Evolutionary conservation across 768 basidiomycete genomes (phyloP).

Genomic region (Phaeolepiota aurea): DNA sequence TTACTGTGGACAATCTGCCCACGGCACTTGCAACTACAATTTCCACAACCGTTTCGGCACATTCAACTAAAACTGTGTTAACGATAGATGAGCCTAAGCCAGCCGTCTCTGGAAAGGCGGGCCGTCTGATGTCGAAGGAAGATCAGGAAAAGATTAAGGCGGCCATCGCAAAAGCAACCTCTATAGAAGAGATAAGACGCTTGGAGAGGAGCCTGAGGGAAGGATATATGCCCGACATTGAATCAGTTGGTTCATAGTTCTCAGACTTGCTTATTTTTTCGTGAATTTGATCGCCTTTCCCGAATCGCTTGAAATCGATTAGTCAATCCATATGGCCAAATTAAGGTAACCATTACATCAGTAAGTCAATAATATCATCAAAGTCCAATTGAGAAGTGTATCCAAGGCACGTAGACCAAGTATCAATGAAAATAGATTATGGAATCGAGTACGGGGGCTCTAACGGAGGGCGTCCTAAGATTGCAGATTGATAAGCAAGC

Average conservation of each 20-base stretch:
- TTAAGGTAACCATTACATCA: too few species aligned
- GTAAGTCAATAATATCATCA: too few species aligned
- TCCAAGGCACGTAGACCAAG: too few species aligned
- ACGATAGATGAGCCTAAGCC: slow-evolving; percentile 77
- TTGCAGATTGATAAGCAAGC: too few species aligned
- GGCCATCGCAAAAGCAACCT: slow-evolving; percentile 86
- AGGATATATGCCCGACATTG: slow-evolving; percentile 75
- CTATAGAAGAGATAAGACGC: slow-evolving; percentile 80
- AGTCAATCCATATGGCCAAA: too few species aligned
- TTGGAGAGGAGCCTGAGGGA: slow-evolving; percentile 78
- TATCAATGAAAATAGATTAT: too few species aligned
- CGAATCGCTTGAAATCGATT: too few species aligned
- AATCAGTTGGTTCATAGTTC: slow-evolving; percentile 74
- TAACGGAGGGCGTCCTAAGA: too few species aligned
- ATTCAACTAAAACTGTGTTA: slow-evolving; percentile 50
- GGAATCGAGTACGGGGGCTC: too few species aligned
- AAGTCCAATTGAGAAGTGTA: too few species aligned
- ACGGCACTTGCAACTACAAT: slow-evolving; percentile 77
- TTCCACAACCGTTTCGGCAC: slow-evolving; percentile 63
- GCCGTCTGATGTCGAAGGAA: slow-evolving; percentile 85
- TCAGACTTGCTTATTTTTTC: too few species aligned
- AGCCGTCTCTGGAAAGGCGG: slow-evolving; percentile 56
- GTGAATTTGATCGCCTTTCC: too few species aligned
- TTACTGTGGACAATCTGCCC: slow-evolving; percentile 70
- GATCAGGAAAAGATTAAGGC: slow-evolving; percentile 82